Percentiles rank a stretch among this genome's conserved stretches.
Evolutionary conservation across 176 grass and related monocot genomes (phyloP).

Genomic region (Thalia dealbata): DNA sequence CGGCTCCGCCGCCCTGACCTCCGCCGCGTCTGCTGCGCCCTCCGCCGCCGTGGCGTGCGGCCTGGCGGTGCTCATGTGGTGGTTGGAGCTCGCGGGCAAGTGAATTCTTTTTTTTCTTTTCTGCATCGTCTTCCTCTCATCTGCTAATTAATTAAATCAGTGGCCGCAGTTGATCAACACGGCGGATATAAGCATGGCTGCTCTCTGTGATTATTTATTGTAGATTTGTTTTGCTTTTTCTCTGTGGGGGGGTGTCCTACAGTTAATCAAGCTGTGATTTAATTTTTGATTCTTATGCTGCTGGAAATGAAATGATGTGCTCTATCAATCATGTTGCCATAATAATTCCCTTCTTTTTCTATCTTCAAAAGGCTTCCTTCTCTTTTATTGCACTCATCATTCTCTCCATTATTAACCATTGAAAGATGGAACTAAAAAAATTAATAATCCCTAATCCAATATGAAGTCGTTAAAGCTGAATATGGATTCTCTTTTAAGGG

Average conservation of each 20-base stretch:
- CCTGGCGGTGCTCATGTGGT: constrained; percentile 6
- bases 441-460: no score
- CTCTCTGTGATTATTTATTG: constrained; percentile 10
- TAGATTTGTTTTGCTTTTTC: background rate
- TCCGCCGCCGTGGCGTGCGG: background rate
- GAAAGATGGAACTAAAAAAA: no score
- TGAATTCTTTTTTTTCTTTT: background rate
- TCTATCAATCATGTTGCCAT: background rate
- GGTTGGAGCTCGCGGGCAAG: constrained; percentile 6
- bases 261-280: background rate
- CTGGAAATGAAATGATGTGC: background rate
- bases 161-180: background rate
- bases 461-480: no score
- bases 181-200: background rate
- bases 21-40: constrained; percentile 4
- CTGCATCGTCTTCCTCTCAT: no score
- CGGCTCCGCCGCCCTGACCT: constrained; percentile 30
- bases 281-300: background rate
- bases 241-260: background rate
- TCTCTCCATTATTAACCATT: background rate
- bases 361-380: background rate
- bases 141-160: background rate
- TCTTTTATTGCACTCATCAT: no score
- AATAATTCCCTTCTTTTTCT: no score
- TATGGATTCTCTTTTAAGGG: no score